A percentile compares a stretch with the other conserved stretches of the same genome.
Conservation (phyloP, 805 yeast species). For the Ogataea angusta region DNA sequence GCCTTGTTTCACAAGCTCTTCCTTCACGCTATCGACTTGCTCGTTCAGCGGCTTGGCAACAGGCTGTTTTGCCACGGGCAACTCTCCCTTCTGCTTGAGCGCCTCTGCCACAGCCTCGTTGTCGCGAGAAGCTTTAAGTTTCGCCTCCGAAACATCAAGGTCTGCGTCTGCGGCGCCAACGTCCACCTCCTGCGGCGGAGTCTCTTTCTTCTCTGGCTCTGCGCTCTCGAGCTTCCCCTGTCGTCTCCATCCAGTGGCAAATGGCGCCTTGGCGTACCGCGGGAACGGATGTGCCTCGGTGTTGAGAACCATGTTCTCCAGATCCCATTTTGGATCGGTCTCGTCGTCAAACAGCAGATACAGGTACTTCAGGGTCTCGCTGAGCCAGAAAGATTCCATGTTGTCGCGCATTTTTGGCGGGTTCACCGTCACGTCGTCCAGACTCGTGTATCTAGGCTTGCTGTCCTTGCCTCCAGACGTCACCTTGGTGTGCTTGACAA, state of each 20-base stretch:
- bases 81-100: conserved; percentile 21
- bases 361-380: conserved; percentile 86
- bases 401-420: conserved; percentile 59
- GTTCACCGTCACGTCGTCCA: conserved; percentile 63
- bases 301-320: conserved; percentile 72
- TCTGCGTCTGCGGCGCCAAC: not conserved
- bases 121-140: conserved; percentile 16
- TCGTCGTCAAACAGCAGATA: conserved; percentile 75
- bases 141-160: conserved; percentile 12
- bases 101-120: conserved; percentile 25
- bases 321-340: conserved; percentile 52
- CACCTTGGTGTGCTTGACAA: conserved; percentile 56
- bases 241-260: conserved; percentile 63
- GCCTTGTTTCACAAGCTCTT: conserved; percentile 2
- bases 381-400: conserved; percentile 90
- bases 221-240: conserved; percentile 3
- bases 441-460: conserved; percentile 51
- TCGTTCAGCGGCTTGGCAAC: conserved; percentile 28
- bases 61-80: conserved; percentile 26
- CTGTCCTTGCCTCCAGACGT: conserved; percentile 45
- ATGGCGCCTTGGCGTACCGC: conserved; percentile 48
- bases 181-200: not conserved
- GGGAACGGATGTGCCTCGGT: conserved; percentile 96
- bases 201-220: not conserved
- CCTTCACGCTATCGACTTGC: conserved; percentile 22